Base-by-base conservation (phyloP, 305 asterid species). In the Fraxinus albicans region DNA sequence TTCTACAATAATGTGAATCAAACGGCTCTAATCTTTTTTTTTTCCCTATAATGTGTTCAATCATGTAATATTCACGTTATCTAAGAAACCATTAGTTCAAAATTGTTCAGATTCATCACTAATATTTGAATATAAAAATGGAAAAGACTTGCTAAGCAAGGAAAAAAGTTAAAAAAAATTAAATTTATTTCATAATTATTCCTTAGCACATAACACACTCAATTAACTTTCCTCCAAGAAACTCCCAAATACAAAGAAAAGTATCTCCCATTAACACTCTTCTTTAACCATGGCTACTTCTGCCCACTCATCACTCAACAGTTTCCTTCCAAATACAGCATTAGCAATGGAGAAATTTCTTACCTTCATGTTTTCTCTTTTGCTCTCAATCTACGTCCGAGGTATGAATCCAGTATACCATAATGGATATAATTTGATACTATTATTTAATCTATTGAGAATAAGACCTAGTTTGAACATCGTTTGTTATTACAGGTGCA, bases 181-280 rank as follows among this genome's bases (percentile, higher is more conserved):
- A 0, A 76, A 84, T 79, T 73, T 73, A 33, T 33, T 34, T 34
- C 73, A 67, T 5, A 44, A 78, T 47, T 75, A 40, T 78, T 73
- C 85, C 83, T 86, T 84, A 70, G 73, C 88, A 77, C 77, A 76
- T 42, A 19, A 70, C 79, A 84, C 91, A 90, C 89, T 90, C 94
- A 80, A 84, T 13, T 29, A 73, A 79, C 83, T 75, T 65, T 78
- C 72, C 75, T 38, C 34, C 83, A 69, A 79, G 85, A 79, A 84
- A 81, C 19, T 21, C 86, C 82, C 36, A 8, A 75, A 60, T 60
- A 38, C 79, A 85, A 90, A 93, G 97, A 83, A 92, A 93, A 89
- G 97, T 81, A 92, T 93, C 88, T 81, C 78, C 81, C 21, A 6
- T 38, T 12, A 85, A 77, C 79, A 80, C 85, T 83, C 87, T 83